Conservation (phyloP, 306 rosid genomes). For the Alnus rubra region DNA sequence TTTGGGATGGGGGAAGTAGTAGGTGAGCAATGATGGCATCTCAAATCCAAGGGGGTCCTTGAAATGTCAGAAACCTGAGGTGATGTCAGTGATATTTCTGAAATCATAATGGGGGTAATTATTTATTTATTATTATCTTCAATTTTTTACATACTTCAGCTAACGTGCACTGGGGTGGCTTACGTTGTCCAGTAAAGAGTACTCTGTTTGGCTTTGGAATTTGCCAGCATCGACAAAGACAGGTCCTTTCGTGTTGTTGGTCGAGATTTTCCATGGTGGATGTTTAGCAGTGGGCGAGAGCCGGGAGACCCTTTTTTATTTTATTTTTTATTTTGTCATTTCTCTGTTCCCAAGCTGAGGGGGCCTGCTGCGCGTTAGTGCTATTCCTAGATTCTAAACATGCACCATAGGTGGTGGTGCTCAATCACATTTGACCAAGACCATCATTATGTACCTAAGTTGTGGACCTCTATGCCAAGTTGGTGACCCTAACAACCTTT, state of each 20-base stretch:
- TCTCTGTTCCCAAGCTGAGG: constrained; percentile 40
- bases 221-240: constrained; percentile 40
- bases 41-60: constrained; percentile 9
- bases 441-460: constrained; percentile 11
- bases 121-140: background rate
- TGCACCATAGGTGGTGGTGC: constrained; percentile 38
- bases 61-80: constrained; percentile 19
- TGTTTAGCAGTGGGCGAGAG: constrained; percentile 6
- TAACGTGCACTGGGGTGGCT: constrained; percentile 5
- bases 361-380: constrained; percentile 3
- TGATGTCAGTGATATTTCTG: constrained; percentile 29
- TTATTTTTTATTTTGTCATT: constrained; percentile 27
- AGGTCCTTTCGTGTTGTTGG: constrained; percentile 12
- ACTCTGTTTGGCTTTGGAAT: constrained; percentile 25
- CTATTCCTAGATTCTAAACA: background rate
- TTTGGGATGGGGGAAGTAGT: background rate
- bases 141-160: background rate
- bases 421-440: constrained; percentile 32
- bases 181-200: constrained; percentile 18
- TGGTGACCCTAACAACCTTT: background rate
- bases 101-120: background rate
- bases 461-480: constrained; percentile 14
- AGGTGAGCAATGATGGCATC: constrained; percentile 9
- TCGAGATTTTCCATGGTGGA: constrained; percentile 19
- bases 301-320: background rate